Base-by-base conservation (phyloP, 2,329 filamentous ascomycete species). In the Alternaria gansuensis region DNA sequence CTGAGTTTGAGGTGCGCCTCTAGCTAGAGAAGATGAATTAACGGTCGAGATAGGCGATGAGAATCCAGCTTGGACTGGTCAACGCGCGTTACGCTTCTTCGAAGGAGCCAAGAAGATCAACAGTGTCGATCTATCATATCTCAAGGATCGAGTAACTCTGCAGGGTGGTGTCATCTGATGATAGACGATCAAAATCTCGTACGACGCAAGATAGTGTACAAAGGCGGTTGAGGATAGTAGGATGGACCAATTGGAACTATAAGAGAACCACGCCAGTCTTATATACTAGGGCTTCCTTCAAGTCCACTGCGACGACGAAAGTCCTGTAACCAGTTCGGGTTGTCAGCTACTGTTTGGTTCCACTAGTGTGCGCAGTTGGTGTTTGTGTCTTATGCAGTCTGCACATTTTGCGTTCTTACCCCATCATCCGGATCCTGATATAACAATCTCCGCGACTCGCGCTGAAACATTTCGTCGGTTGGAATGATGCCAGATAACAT, bases 391-490 rank as follows among this genome's bases (percentile, higher is more conserved):
- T 17, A 17, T 17, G 17, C 17, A 17, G 17, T 17, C 17, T 17
- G 17, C 2, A 17, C 17, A 0, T 40, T 23, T 40, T 5, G 17
- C 10, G 17, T 40, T n/a, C 37, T 40, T 9, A 40, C 37, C 37
- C 17, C 63, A 51, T 83, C 81, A 29, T 82, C 79, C 4, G 69
- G 73, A 26, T 74, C 73, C 8, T 80, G 77, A 54, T 80, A 83
- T 2, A 82, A 49, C n/a, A 83, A 73, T 21, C 73, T 68, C 33
- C 81, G 69, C 6, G 82, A 79, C 52, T 82, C 77, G 4, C 65
- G 66, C 63, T 83, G 81, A 31, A 83, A 77, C 79, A 82, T 81
- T 39, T 82, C 80, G 58, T 83, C 81, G 1, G 80, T 82, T 7
- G 81, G 74, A 14, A 79, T 68, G 4, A 80, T 55, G 21, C 78